These are phyloP conservation scores for Cucurbita pepo DNA, from an alignment of 306 rosid genomes.

Conservation along the genomic window DNA sequence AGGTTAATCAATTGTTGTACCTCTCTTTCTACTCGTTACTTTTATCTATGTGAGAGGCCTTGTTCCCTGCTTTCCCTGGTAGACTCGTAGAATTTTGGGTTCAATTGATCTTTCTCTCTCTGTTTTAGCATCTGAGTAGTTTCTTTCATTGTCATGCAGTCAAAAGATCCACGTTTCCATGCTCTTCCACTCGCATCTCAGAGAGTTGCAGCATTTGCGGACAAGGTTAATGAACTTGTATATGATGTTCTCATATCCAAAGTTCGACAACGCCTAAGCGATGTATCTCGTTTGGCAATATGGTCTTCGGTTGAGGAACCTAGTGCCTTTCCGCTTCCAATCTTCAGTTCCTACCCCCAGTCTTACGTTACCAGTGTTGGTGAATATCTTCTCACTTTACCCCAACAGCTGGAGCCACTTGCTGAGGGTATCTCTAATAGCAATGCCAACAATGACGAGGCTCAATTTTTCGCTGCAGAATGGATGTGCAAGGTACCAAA, in stretches of 20 bases:
- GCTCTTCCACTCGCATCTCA: slow-evolving; percentile 91
- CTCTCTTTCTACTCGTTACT: neutral
- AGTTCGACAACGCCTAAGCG: slow-evolving; percentile 88
- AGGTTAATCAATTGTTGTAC: slow-evolving; percentile 28
- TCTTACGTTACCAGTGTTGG: slow-evolving; percentile 77
- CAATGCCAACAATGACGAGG: slow-evolving; percentile 67
- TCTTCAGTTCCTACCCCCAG: slow-evolving; percentile 92
- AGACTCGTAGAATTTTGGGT: neutral
- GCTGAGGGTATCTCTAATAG: slow-evolving; percentile 83
- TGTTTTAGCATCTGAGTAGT: neutral
- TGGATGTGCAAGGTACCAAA: slow-evolving; percentile 93
- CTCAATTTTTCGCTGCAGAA: slow-evolving; percentile 97
- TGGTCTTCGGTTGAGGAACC: slow-evolving; percentile 91
- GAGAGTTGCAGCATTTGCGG: slow-evolving; percentile 86
- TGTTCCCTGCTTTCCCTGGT: neutral
- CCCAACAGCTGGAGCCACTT: slow-evolving; percentile 97
- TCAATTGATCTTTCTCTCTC: slow-evolving; percentile 8
- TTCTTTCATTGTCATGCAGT: slow-evolving; percentile 37
- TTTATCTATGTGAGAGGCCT: neutral
- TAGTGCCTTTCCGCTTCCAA: slow-evolving; percentile 69
- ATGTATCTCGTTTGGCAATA: slow-evolving; percentile 67
- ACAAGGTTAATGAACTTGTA: slow-evolving; percentile 87
- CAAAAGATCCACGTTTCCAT: slow-evolving; percentile 96
- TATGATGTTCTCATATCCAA: slow-evolving; percentile 96
- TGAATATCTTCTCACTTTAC: slow-evolving; percentile 91